Evolutionary conservation across 768 basidiomycete species (phyloP), one percentile per base, ranked within the genome.

Genomic region (Lactifluus piperatus): DNA sequence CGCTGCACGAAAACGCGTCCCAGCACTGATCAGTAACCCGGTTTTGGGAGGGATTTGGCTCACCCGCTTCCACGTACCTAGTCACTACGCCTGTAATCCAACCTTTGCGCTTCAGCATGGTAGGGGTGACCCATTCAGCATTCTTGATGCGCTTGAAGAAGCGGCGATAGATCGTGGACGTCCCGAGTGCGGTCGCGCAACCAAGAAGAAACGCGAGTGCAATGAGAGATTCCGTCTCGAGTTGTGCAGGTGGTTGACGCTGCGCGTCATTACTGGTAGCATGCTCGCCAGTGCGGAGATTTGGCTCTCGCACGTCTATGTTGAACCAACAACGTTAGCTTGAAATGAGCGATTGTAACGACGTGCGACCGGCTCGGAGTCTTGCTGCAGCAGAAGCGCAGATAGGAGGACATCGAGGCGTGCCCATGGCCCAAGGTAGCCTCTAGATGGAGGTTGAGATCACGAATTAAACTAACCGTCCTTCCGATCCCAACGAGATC

Each of bases 61-160:
- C n/a, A n/a, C n/a, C n/a, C 8, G 41, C n/a, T 8, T 8, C 5
- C 32, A 34, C 77, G 64, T 66, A 88, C 91, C 79, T 84, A 3
- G 91, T 92, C 29, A 94, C 93, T 4, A 83, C 72, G 3, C 94
- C 94, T 59, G 81, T 85, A 34, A 95, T 73, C 84, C 86, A 88
- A 30, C 81, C 76, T 51, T 76, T 79, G 60, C 77, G 75, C 27
- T 71, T 70, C 45, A 93, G 71, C 43, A 83, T 70, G 51, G 80
- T 73, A 0, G 85, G 84, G 0, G 86, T 86, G 34, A 94, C 74
- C 78, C 83, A 89, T 20, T 87, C 85, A 29, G 78, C 77, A 60
- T 80, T 88, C 37, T 69, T 73, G 32, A 92, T 77, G 16, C 93
- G 75, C 51, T 75, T 76, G 34, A 81, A 79, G 68, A 77, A 82